These are phyloP conservation scores for Rhodotorula diobovata DNA, from an alignment of 768 basidiomycete genomes.

Conservation along the genomic window DNA sequence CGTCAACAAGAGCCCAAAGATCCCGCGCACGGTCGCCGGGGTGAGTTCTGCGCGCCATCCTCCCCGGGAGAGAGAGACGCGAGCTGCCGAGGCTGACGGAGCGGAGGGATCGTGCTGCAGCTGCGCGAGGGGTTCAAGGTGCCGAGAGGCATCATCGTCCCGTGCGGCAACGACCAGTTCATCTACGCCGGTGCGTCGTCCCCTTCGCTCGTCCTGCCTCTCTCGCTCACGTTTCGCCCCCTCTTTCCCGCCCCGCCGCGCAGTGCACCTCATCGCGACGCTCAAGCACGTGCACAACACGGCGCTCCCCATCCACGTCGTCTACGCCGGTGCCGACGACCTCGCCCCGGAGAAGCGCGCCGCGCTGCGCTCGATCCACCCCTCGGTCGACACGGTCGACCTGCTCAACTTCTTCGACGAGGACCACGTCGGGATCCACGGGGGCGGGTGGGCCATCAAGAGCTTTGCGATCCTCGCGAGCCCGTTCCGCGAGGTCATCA, in stretches of 20 bases:
- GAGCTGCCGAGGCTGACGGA: neutral
- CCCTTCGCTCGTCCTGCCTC: too few relatives aligned
- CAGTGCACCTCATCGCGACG: conserved; percentile 35
- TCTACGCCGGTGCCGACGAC: conserved; percentile 36
- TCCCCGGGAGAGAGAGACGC: accelerated
- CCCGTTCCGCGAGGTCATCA: conserved; percentile 32
- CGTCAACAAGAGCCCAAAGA: conserved; percentile 15
- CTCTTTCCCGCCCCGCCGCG: too few relatives aligned
- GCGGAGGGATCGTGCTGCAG: too few relatives aligned
- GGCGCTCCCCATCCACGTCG: conserved; percentile 34
- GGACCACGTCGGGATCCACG: conserved; percentile 29
- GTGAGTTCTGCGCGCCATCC: neutral
- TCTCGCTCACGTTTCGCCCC: neutral
- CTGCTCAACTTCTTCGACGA: conserved; percentile 36
- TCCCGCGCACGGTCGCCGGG: conserved; percentile 7
- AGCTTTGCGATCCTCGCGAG: conserved; percentile 35
- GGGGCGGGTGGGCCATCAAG: conserved; percentile 40
- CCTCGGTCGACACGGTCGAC: conserved; percentile 32
- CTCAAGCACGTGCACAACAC: conserved; percentile 39
- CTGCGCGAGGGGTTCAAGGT: conserved; percentile 2
- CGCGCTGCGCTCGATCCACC: conserved; percentile 27
- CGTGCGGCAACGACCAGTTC: conserved; percentile 36
- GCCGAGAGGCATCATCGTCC: conserved; percentile 30
- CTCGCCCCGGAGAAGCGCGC: conserved; percentile 28
- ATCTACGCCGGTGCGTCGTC: conserved; percentile 9